A percentile compares a stretch with the other conserved stretches of the same genome.
Conservation (phyloP, 495 filamentous ascomycete species). For the Lasiosphaeriaceae sp. region DNA sequence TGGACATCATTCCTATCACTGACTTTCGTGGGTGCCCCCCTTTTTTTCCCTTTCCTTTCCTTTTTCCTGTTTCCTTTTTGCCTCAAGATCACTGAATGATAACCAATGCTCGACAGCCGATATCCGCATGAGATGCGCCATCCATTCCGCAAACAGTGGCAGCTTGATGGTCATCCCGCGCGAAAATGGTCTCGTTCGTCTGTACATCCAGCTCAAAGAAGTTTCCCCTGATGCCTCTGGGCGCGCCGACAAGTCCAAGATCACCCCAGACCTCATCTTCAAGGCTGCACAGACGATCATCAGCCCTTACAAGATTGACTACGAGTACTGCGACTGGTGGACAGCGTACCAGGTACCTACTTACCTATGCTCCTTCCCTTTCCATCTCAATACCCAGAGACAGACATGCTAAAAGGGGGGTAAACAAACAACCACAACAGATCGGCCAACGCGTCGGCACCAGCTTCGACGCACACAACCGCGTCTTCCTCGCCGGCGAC, state of each 20-base stretch:
- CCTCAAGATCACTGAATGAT: too few relatives aligned
- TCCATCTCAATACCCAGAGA: too few relatives aligned
- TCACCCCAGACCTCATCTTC: constrained; percentile 58
- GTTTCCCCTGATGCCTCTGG: constrained; percentile 36
- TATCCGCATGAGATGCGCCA: constrained; percentile 64
- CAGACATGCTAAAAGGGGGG: too few relatives aligned
- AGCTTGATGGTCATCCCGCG: constrained; percentile 69
- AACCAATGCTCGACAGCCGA: constrained; percentile 37
- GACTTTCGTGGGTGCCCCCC: constrained; percentile 50
- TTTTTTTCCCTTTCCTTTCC: too few relatives aligned
- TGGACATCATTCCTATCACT: constrained; percentile 65
- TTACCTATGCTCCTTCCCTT: constrained; percentile 11
- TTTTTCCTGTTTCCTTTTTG: too few relatives aligned
- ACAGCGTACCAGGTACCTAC: constrained; percentile 42
- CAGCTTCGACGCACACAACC: constrained; percentile 52
- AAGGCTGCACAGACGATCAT: constrained; percentile 58
- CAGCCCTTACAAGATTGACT: constrained; percentile 58
- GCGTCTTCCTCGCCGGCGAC: constrained; percentile 65
- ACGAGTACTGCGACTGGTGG: constrained; percentile 55
- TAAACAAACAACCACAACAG: too few relatives aligned
- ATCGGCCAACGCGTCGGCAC: constrained; percentile 73
- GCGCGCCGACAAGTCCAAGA: constrained; percentile 52
- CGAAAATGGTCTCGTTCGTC: constrained; percentile 60
- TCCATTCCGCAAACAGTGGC: constrained; percentile 63
- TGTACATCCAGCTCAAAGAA: constrained; percentile 66